Base-by-base conservation (phyloP, 768 basidiomycete species). In the Porphyrellus cyaneotinctus region DNA sequence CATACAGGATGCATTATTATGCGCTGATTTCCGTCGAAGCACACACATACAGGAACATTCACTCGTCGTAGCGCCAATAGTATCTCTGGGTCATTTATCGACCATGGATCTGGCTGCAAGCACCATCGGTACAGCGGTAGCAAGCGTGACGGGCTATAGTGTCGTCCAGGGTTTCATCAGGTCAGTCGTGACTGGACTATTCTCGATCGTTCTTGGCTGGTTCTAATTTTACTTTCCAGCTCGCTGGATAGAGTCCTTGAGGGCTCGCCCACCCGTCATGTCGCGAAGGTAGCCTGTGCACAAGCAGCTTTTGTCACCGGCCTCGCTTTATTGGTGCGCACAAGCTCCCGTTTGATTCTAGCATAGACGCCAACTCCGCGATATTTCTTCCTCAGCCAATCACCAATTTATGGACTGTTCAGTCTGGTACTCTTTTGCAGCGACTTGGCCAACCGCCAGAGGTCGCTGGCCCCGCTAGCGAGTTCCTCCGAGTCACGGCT, bases 61-160 rank as follows among this genome's bases (percentile, higher is more conserved):
- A 9, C 64, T 64, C 23, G 49, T 65, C 22, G 45, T 65, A 51
- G 64, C 60, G 33, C 64, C 58, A 18, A 57, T 39, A 65, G 10
- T 82, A 32, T 74, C 73, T 5, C 71, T 80, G 47, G 81, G 81
- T 11, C 81, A 82, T 64, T 65, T 82, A 8, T 78, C 78, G 1
- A 80, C 80, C 0, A 74, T 68, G 0, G 75, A 79, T 49, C 72
- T 82, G 10, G 81, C 81, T 4, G 79, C 78, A 0, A 71, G 76
- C 6, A 75, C 74, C n/a, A 59, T 77, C 10, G 73, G 67, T 2
- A 74, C 64, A 35, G 69, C 75, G 56, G 71, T 75, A 1, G 64
- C 70, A 37, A 72, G 67, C 52, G 71, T 80, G 6, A 75, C 77
- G 3, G 73, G 71, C 5, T 76, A 72, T 49, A 72, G 74, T 30